Base-by-base conservation (phyloP, 1,284 basidiomycete genomes). In the Taiwanofungus camphoratus region DNA sequence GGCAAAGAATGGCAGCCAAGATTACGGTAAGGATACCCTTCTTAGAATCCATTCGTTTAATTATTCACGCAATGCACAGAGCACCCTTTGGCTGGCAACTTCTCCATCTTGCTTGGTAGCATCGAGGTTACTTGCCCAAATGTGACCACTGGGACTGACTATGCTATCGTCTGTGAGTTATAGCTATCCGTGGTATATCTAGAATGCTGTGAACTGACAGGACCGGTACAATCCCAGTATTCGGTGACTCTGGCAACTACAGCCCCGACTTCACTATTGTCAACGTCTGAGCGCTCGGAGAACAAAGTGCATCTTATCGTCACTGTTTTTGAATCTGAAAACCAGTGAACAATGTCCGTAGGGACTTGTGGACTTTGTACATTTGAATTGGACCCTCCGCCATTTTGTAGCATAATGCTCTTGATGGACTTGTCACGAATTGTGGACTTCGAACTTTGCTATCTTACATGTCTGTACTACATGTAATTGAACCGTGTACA, bases 81-180 rank as follows among this genome's bases (percentile, higher is more conserved):
- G 21, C 15, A 60, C 50, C 54, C 55, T 51, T 54, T 79, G 5
- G 68, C 65, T 0, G 42, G 55, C 19, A 59, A 59, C 37, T 76
- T 77, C 52, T 49, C 54, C 43, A 66, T 79, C 44, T 54, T 61
- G 3, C 48, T 41, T 8, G 76, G 74, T 6, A 41, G 51, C 5
- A 51, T 65, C 29, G 50, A 59, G 15, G 60, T 77, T 24, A 57
- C 52, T 8, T 55, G 57, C 6, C 60, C 62, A 3, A 35, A 57
- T n/a, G 58, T 59, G 24, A 22, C 42, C 2, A 36, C 57, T 4
- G 56, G 51, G n/a, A 20, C 35, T 32, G 58, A 61, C 50, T 64
- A 61, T 49, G 43, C 55, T 42, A 47, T 64, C 27, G 59, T 64
- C 45, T 47, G 62, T 64, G 45, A 60, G 61, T 48, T 15, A 6